Base-by-base conservation (phyloP, 192 early-diverging fungal genomes). In the Linnemannia exigua region DNA sequence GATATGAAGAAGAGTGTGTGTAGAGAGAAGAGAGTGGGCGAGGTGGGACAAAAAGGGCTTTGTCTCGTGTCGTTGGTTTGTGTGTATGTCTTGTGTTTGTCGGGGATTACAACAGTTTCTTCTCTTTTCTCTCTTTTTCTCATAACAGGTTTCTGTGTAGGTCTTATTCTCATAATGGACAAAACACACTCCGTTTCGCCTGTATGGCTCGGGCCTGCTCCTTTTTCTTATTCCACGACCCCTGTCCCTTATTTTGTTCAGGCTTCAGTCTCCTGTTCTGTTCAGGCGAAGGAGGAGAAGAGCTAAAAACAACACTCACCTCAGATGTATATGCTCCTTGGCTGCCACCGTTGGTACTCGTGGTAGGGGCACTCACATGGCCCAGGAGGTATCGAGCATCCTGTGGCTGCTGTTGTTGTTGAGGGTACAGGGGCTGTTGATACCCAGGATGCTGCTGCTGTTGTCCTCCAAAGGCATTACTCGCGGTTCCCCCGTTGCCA, bases 391-490 rank as follows among this genome's bases (percentile, higher is more conserved):
- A 63, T 63, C 58, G 58, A 63, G 11, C 41, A 31, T 72, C 37
- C 7, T 46, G 52, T 28, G 51, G 72, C 28, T 73, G 33, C 15
- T 16, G 48, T 11, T 74, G 72, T 38, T 63, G 70, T 14, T 41
- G 74, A 15, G 35, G n/a, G 4, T 54, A 54, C 0, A 35, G 14
- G 19, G 19, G 47, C 25, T 72, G 46, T 50, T 20, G 71, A 48
- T 33, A 33, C 19, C 38, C 35, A 70, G 16, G 72, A 51, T n/a
- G 72, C n/a, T 73, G 33, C 46, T 48, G 48, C n/a, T 52, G 71
- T 35, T 72, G 50, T 70, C 68, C 58, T 15, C 0, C 58, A 63
- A 15, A 63, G 12, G 58, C 28, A 31, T 31, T 31, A 63, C 58
- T 63, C 1, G 52, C 6, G 28, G 12, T 25, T 2, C 58, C 58